Evolutionary conservation across 2,329 filamentous ascomycete genomes (phyloP).

Genomic region (Drechslerella dactyloides): DNA sequence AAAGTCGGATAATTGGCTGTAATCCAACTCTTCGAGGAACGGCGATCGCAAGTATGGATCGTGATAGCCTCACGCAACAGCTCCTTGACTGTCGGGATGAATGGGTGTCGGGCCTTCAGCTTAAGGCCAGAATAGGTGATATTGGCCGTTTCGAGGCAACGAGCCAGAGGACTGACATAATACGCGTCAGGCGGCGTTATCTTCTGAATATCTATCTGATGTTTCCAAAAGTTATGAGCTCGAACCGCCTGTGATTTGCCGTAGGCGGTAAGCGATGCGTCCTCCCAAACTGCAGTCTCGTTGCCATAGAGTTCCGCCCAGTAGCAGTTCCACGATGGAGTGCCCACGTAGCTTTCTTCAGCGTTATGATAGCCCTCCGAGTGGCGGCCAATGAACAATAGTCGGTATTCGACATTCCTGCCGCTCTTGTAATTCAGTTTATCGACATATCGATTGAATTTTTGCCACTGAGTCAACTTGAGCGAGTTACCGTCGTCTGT

Average conservation of each 20-base stretch:
- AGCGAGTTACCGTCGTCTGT: slow-evolving; percentile 61
- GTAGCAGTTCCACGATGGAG: slow-evolving; percentile 74
- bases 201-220: slow-evolving; percentile 62
- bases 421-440: slow-evolving; percentile 63
- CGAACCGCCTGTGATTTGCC: slow-evolving; percentile 67
- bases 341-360: slow-evolving; percentile 71
- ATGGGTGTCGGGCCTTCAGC: slow-evolving; percentile 63
- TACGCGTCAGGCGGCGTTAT: slow-evolving; percentile 69
- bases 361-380: slow-evolving; percentile 71
- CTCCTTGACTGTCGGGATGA: slow-evolving; percentile 69
- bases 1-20: slow-evolving; percentile 63
- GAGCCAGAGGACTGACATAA: slow-evolving; percentile 68
- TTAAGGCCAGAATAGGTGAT: slow-evolving; percentile 66
- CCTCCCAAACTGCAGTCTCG: slow-evolving; percentile 67
- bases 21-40: slow-evolving; percentile 66
- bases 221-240: slow-evolving; percentile 67
- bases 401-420: slow-evolving; percentile 66
- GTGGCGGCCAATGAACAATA: slow-evolving; percentile 72
- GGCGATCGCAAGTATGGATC: slow-evolving; percentile 71
- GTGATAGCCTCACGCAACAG: slow-evolving; percentile 69
- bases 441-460: slow-evolving; percentile 66
- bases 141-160: slow-evolving; percentile 69
- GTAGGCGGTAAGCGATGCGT: slow-evolving; percentile 66
- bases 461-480: slow-evolving; percentile 68
- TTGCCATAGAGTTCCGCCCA: slow-evolving; percentile 71